Base-by-base conservation (phyloP, 2,329 filamentous ascomycete genomes). In the Aspergillus tubingensis region DNA sequence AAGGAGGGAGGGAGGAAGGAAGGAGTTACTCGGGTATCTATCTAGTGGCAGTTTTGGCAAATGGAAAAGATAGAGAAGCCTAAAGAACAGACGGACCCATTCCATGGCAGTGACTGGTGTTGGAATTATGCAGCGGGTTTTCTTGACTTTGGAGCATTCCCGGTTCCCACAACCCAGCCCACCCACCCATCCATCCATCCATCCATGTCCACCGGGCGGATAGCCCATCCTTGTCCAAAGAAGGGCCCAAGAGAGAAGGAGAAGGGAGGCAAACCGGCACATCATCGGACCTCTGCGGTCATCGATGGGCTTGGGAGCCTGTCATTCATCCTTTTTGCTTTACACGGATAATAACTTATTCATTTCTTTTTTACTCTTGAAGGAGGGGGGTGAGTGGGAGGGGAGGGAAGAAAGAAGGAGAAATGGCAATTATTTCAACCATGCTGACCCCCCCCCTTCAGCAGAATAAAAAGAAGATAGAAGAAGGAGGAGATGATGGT, bases 221-320 rank as follows among this genome's bases (percentile, higher is more conserved):
- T 44, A 30, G 25, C 41, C 23, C 53, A 55, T 47, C 25, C 25
- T 47, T 17, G 39, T 13, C 21, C 36, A 41, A 32, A 36, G 32
- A 36, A 36, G 11, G 32, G 32, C 32, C 32, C 32, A 36, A 36
- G 32, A 36, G 32, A 36, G 32, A 36, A 36, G 32, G 32, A 36
- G 32, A 36, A 36, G 11, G 32, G 53, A 55, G 53, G 53, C 53
- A 55, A 55, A 55, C 30, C 39, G 53, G 53, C 39, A 15, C 53
- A 55, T 55, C 53, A 55, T 44, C 53, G 30, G 53, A 55, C 39
- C 52, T 43, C 3, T 47, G 47, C 47, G 30, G 47, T 50, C 43
- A 47, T 19, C 41, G 17, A 11, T 19, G 41, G 41, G 41, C 41
- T 44, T 44, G 41, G 19, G 5, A 23, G 41, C 13, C 11, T 36